Percentiles rank a stretch among this genome's conserved stretches.
Evolutionary conservation across 805 yeast genomes (phyloP).

Genomic region (Maudiozyma serrabonitensis): DNA sequence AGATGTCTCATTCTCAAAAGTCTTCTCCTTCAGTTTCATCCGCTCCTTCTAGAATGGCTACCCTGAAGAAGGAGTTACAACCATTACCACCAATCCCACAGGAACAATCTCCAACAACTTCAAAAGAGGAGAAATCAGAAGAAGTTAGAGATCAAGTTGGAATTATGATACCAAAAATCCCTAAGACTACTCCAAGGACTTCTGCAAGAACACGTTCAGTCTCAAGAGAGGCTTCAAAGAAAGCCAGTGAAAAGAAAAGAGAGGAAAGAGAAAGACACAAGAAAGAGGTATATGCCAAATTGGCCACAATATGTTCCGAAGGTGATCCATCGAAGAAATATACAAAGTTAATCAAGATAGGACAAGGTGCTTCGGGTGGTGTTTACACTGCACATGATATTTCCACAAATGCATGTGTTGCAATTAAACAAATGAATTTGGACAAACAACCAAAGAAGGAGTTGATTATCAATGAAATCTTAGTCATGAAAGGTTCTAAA

Average conservation of each 20-base stretch:
- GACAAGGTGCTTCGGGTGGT: conserved; percentile 98
- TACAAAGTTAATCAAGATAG: conserved; percentile 67
- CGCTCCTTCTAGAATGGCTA: conserved; percentile 11
- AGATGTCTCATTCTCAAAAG: not conserved
- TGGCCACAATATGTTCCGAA: conserved; percentile 67
- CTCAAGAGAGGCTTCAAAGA: conserved; percentile 13
- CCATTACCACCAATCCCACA: conserved; percentile 21
- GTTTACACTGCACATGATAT: conserved; percentile 79
- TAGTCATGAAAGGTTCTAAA: conserved; percentile 87
- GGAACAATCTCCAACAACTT: not conserved
- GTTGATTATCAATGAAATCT: conserved; percentile 84
- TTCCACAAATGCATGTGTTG: conserved; percentile 54
- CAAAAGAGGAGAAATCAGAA: not conserved
- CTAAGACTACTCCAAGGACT: conserved; percentile 1
- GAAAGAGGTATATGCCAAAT: conserved; percentile 33
- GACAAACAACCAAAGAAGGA: conserved; percentile 95
- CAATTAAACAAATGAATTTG: conserved; percentile 92
- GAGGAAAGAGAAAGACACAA: conserved; percentile 71
- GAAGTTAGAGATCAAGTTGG: not conserved
- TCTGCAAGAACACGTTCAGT: conserved; percentile 2
- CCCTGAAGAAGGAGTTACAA: conserved; percentile 18
- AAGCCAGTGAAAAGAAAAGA: conserved; percentile 48
- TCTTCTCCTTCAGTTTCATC: conserved; percentile 3
- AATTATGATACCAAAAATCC: not conserved
- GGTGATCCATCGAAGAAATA: conserved; percentile 76